phyloP scores from a whole-genome alignment of 2,329 filamentous ascomycete species.

The Penicillium sp. region DNA sequence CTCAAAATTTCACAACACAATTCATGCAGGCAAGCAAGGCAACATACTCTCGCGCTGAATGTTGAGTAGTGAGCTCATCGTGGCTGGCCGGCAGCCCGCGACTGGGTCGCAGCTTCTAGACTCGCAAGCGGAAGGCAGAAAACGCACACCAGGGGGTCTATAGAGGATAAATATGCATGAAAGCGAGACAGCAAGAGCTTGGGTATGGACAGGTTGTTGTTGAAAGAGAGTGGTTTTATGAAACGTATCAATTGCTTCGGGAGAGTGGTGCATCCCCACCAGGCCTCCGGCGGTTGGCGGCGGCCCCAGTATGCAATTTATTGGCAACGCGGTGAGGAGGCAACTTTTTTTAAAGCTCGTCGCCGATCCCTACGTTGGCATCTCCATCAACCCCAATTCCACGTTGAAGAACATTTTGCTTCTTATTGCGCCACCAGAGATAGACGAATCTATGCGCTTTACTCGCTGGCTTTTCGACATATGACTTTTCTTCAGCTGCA shows the following conservation, averaged over 20 bases:
- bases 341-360: conserved; percentile 6
- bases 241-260: conserved; percentile 29
- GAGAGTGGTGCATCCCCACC: conserved; percentile 25
- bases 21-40: background rate
- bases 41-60: conserved; percentile 76
- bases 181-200: background rate
- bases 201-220: conserved; percentile 2
- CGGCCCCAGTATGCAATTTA: conserved; percentile 13
- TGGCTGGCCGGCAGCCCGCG: conserved; percentile 50
- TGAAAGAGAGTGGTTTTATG: conserved; percentile 23
- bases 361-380: background rate
- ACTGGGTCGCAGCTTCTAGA: conserved; percentile 26
- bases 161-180: conserved; percentile 1
- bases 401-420: background rate
- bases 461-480: background rate
- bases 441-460: background rate
- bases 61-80: conserved; percentile 85
- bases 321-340: conserved; percentile 11
- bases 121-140: conserved; percentile 19
- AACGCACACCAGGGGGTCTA: conserved; percentile 6
- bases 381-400: background rate
- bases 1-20: background rate
- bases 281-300: conserved; percentile 18
- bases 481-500: conserved; percentile 2
- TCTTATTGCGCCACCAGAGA: background rate